These are phyloP conservation scores for Alternaria postmessia DNA, from an alignment of 2,329 filamentous ascomycete genomes.

Conservation along the genomic window DNA sequence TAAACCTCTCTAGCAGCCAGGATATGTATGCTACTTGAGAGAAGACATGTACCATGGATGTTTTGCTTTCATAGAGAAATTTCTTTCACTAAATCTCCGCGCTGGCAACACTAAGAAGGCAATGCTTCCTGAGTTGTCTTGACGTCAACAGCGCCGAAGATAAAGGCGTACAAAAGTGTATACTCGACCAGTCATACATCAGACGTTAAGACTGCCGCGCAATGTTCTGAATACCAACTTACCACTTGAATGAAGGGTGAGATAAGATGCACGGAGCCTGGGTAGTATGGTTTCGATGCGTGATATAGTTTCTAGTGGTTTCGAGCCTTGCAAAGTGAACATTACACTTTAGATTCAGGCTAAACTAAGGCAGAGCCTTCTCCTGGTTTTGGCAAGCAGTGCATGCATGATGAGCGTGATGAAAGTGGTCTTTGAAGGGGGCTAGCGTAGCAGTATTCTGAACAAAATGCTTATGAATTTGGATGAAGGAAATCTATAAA, in stretches of 20 bases:
- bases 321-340: not conserved
- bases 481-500: not conserved
- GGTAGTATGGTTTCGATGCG: not conserved
- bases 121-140: too few relatives aligned
- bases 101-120: too few relatives aligned
- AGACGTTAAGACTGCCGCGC: rapidly evolving
- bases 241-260: not conserved
- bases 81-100: rapidly evolving
- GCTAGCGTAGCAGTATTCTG: not conserved
- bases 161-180: not conserved
- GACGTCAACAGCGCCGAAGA: not conserved
- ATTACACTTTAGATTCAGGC: not conserved
- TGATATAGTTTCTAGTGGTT: not conserved
- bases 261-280: too few relatives aligned
- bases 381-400: not conserved
- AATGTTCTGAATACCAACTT: not conserved
- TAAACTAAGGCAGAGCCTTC: not conserved
- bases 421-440: not conserved
- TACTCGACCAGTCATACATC: not conserved
- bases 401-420: not conserved
- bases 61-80: not conserved
- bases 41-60: not conserved
- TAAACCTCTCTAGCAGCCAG: not conserved
- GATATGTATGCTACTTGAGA: not conserved
- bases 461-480: rapidly evolving